A percentile compares a stretch with the other conserved stretches of the same genome.
Evolutionary conservation across 2,329 filamentous ascomycete species (phyloP).

Genomic region (Colletotrichum spinosum): DNA sequence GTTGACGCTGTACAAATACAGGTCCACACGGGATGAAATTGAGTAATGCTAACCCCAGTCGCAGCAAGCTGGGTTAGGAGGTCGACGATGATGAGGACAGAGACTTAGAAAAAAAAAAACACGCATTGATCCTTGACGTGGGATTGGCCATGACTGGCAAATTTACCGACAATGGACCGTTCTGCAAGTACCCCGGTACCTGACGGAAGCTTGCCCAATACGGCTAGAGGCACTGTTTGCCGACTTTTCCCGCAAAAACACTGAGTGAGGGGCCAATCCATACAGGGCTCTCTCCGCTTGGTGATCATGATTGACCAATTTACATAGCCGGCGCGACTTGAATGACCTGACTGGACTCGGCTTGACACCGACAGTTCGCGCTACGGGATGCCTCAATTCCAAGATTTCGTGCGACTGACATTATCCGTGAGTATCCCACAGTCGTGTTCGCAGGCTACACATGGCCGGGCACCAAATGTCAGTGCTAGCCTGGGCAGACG

Average conservation of each 20-base stretch:
- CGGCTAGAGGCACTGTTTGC: neutral
- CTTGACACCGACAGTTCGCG: no score
- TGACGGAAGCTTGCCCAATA: neutral
- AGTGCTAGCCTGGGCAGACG: constrained; percentile 12
- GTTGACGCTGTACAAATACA: constrained; percentile 8
- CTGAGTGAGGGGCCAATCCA: neutral
- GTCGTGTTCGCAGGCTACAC: no score
- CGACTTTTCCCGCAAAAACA: neutral
- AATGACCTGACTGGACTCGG: no score
- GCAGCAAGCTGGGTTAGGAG: constrained; percentile 16
- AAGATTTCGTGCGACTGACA: no score
- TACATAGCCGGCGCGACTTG: no score
- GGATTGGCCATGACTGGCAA: constrained; percentile 18
- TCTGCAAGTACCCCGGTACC: constrained; percentile 7
- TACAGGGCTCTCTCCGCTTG: neutral
- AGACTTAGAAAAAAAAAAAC: constrained; percentile 9
- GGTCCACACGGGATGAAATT: constrained; percentile 32
- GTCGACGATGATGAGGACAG: constrained; percentile 16
- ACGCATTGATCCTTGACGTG: neutral
- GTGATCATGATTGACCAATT: neutral
- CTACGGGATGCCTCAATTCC: no score
- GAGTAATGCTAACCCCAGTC: constrained; percentile 31
- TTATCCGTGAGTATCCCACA: no score
- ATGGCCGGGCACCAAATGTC: neutral
- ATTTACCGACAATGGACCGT: constrained; percentile 25